A percentile compares a stretch with the other conserved stretches of the same genome.
Conservation (phyloP, 2,329 filamentous ascomycete species). For the Fusarium mangiferae region DNA sequence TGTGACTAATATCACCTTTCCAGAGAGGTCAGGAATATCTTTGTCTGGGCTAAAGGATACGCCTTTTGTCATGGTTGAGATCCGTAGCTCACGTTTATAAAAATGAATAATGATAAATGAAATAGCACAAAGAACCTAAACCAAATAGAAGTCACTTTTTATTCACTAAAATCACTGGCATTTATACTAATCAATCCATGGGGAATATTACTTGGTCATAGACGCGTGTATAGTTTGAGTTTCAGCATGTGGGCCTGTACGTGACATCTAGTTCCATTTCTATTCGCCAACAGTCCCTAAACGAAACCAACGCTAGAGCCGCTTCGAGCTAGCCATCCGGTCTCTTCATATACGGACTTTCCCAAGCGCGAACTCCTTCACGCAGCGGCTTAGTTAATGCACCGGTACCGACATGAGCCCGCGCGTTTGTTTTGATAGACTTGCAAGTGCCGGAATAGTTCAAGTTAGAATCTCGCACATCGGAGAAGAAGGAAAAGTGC, state of each 20-base stretch:
- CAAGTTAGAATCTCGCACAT: not conserved
- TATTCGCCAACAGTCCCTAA: not conserved
- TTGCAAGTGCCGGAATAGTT: not conserved
- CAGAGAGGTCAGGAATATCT: not conserved
- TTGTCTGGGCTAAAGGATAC: not conserved
- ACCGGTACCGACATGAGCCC: not conserved
- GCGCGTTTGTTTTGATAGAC: not conserved
- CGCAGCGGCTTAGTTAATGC: not conserved
- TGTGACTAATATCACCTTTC: not conserved
- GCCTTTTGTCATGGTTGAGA: not conserved
- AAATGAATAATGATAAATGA: not conserved
- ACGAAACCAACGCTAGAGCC: not conserved
- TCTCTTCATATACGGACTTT: not conserved
- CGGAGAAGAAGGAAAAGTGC: not conserved
- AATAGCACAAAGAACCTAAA: not conserved
- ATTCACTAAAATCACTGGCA: rapidly evolving
- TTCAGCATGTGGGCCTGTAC: rapidly evolving
- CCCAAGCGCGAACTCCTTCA: not conserved
- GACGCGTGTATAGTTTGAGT: not conserved
- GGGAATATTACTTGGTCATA: not conserved
- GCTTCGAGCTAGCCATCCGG: not conserved
- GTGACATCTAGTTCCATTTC: not conserved
- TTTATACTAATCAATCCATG: not conserved
- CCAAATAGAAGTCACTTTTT: not conserved
- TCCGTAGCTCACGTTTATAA: not conserved